Evolutionary conservation across 345 rosid genomes (phyloP).

Genomic region (Toxicodendron radicans): DNA sequence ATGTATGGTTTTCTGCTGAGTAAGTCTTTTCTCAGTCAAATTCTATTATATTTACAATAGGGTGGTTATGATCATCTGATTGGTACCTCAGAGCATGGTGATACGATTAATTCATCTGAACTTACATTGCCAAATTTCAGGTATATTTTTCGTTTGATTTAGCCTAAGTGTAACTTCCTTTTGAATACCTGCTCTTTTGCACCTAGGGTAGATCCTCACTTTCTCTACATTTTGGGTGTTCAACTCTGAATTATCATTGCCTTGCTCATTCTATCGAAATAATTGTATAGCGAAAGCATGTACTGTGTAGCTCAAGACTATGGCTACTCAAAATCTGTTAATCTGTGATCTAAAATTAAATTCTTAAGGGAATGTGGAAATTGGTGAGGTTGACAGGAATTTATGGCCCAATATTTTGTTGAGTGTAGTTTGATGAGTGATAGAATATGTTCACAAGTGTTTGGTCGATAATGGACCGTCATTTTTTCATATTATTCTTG

Average conservation of each 20-base stretch:
- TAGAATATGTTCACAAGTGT: background rate
- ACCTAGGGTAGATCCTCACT: background rate
- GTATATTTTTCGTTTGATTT: conserved; percentile 32
- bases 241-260: background rate
- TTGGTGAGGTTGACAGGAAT: background rate
- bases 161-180: conserved; percentile 7
- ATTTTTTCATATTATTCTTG: background rate
- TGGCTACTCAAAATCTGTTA: background rate
- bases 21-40: conserved; percentile 12
- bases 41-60: conserved; percentile 39
- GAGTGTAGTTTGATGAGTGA: background rate
- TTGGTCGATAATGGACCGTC: background rate
- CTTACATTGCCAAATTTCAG: conserved; percentile 68
- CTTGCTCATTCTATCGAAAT: background rate
- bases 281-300: background rate
- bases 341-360: background rate
- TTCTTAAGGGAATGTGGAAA: background rate
- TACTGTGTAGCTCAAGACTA: background rate
- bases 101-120: conserved; percentile 60
- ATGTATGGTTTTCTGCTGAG: background rate
- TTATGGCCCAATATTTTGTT: background rate
- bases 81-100: conserved; percentile 98
- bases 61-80: conserved; percentile 89
- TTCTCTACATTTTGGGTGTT: background rate
- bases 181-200: background rate